Percentiles rank a stretch among this genome's conserved stretches.
These are phyloP conservation scores for Pseudopyricularia javanii DNA, from an alignment of 2,329 filamentous ascomycete species.

Conservation along the genomic window DNA sequence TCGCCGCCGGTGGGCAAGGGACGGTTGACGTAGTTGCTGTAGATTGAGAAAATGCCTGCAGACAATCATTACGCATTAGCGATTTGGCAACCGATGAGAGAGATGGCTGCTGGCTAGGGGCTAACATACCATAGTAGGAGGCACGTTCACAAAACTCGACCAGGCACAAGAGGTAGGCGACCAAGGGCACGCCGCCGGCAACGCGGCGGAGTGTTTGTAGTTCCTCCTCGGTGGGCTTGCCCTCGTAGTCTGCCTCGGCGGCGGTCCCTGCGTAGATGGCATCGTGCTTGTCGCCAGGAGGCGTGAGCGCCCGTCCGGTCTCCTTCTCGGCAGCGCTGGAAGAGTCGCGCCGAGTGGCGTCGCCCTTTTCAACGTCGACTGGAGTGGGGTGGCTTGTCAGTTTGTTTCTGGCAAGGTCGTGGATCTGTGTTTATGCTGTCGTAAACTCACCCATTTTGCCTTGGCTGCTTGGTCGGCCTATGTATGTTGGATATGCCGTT, in stretches of 20 bases:
- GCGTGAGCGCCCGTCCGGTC: not conserved
- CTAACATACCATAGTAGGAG: constrained; percentile 54
- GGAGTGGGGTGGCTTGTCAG: not conserved
- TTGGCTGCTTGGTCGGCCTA: not conserved
- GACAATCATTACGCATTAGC: constrained; percentile 28
- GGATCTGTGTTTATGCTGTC: too few species aligned
- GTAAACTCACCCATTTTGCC: not conserved
- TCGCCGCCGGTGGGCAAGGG: constrained; percentile 34
- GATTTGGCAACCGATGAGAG: constrained; percentile 12
- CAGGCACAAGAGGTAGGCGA: constrained; percentile 57
- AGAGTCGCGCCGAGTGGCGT: not conserved
- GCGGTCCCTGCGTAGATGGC: constrained; percentile 5
- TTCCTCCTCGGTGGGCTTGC: constrained; percentile 49
- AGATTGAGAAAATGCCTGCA: constrained; percentile 37
- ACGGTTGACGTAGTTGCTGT: constrained; percentile 51
- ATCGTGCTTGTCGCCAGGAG: constrained; percentile 3
- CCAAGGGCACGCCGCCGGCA: constrained; percentile 50
- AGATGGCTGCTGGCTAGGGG: constrained; percentile 35
- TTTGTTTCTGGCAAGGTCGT: not conserved
- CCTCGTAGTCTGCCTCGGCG: constrained; percentile 16
- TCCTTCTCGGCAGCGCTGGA: not conserved
- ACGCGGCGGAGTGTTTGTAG: constrained; percentile 46
- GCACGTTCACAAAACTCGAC: constrained; percentile 67
- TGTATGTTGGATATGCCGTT: not conserved
- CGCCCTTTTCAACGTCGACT: not conserved